Percentiles rank a stretch among this genome's conserved stretches.
phyloP scores from a whole-genome alignment of 805 yeast genomes.

The Saccharomyces jurei region DNA sequence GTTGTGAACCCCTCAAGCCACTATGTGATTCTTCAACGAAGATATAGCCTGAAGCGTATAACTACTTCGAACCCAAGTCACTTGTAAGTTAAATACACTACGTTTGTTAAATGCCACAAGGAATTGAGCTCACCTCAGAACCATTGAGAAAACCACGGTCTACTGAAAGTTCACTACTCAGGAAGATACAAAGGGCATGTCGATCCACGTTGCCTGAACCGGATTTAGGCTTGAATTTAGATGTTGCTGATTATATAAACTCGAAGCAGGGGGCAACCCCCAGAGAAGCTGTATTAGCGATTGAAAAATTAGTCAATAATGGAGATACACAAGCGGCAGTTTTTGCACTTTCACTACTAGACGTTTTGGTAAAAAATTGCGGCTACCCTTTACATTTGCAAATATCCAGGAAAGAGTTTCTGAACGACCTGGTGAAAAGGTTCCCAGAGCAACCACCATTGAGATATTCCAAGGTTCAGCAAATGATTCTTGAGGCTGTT shows the following conservation, averaged over 20 bases:
- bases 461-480: conserved; percentile 73
- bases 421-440: conserved; percentile 84
- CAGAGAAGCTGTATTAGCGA: conserved; percentile 82
- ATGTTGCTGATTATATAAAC: conserved; percentile 88
- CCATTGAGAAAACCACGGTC: conserved; percentile 28
- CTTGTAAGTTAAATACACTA: background rate
- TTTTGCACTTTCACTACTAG: conserved; percentile 75
- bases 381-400: conserved; percentile 96
- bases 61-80: background rate
- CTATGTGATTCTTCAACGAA: background rate
- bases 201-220: conserved; percentile 78
- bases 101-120: conserved; percentile 18
- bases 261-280: conserved; percentile 87
- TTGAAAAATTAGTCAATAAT: conserved; percentile 74
- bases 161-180: conserved; percentile 30
- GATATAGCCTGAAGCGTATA: background rate
- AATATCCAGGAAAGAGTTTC: conserved; percentile 87
- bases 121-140: conserved; percentile 28
- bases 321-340: conserved; percentile 77
- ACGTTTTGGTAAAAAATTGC: conserved; percentile 91
- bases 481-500: conserved; percentile 77
- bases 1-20: background rate
- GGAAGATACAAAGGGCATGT: conserved; percentile 68
- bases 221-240: conserved; percentile 77
- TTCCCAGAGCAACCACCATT: conserved; percentile 94